Percentiles rank a stretch among this genome's conserved stretches.
Conservation (phyloP, 805 yeast species). For the Ogataea ramenticola region DNA sequence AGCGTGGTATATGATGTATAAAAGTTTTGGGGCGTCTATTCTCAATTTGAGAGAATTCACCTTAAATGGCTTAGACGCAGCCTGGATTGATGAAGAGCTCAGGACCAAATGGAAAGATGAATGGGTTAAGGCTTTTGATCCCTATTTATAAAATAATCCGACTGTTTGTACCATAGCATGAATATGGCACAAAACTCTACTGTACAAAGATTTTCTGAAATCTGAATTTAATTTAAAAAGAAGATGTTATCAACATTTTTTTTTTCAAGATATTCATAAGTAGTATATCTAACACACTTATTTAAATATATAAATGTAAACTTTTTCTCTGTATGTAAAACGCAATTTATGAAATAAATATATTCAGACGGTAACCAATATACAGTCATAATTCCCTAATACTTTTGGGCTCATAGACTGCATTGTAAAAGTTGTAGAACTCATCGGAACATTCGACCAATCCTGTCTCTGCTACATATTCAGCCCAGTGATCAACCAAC, state of each 20-base stretch:
- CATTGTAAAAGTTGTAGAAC: conserved; percentile 2
- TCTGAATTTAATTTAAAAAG: too few species aligned
- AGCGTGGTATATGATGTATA: conserved; percentile 26
- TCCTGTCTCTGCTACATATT: conserved; percentile 46
- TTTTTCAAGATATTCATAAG: too few species aligned
- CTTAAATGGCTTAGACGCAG: conserved; percentile 21
- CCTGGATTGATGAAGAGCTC: conserved; percentile 19
- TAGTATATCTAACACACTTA: too few species aligned
- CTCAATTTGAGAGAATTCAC: conserved; percentile 16
- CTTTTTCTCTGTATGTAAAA: too few species aligned
- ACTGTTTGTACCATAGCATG: too few species aligned
- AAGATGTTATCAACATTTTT: too few species aligned
- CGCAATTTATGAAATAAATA: too few species aligned
- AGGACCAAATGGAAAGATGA: conserved; percentile 12
- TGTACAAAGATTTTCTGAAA: too few species aligned
- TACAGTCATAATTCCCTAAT: neutral
- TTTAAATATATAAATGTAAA: too few species aligned
- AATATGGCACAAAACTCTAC: too few species aligned
- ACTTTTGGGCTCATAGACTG: neutral
- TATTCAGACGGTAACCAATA: too few species aligned
- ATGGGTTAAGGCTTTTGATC: conserved; percentile 11
- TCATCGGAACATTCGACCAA: conserved; percentile 25
- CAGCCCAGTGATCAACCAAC: conserved; percentile 41
- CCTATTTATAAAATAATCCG: neutral
- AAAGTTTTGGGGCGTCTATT: conserved; percentile 19